Evolutionary conservation across 345 rosid species (phyloP), one percentile per base, ranked within the genome.

Genomic region (Streptanthus diversifolius): DNA sequence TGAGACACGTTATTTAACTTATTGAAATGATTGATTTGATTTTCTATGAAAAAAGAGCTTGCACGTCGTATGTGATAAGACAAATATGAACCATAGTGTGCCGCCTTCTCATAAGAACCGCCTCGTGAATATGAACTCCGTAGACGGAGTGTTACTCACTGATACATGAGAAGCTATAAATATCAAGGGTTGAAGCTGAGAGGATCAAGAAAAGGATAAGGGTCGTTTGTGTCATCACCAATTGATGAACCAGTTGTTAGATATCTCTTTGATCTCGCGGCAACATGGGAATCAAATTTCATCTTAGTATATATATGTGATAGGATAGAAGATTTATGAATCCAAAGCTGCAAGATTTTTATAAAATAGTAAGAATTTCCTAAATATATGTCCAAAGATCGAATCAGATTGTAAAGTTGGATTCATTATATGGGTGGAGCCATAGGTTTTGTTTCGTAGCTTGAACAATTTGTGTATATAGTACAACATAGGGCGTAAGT

Each of bases 361-460:
- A n/a, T n/a, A 54, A 14, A 29, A 7, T 45, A 9, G 55, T 27
- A 25, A 41, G 51, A 29, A 8, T 52, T 67, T 37, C 32, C 4
- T 30, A 29, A 55, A 54, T 9, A 8, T 36, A 32, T 40, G 21
- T 41, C 19, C 14, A 27, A 54, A 43, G 6, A 69, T 57, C 9
- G 56, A 58, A 58, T 70, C 40, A 47, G 8, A 44, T 45, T 48
- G 15, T 58, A 45, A 12, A 33, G 27, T 33, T 70, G 39, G 67
- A 59, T 59, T 58, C 49, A 48, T 66, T 36, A 35, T 58, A 45
- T 35, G 32, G 47, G 58, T 59, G 57, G 66, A 33, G 66, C 74
- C 74, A 37, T 33, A 70, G 8, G 45, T 57, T 58, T 49, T 70
- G 66, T 47, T 27, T 24, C 14, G 27, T 58, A 70, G 48, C 48